Evolutionary conservation across 148 eudicot species (phyloP), one percentile per base, ranked within the genome.

Genomic region (Chenopodium formosanum): DNA sequence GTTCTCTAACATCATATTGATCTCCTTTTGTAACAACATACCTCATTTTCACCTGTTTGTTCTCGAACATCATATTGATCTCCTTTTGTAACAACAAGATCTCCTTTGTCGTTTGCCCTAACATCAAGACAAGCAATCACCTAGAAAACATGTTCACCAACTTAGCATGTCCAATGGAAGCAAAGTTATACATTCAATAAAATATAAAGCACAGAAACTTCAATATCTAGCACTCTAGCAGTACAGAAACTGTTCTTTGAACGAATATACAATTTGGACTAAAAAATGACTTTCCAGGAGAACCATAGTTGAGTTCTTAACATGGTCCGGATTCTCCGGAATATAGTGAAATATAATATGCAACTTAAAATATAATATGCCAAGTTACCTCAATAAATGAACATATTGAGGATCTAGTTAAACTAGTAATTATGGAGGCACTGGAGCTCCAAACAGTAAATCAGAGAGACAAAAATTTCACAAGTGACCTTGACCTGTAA

Each of bases 81-180:
- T 83, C 99, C 99, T 90, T 97, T 94, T 53, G 99, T 97, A 66
- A 97, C 99, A 81, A 97, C 98, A 86, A 97, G 97, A 84, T 97
- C 99, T 75, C 98, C 99, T 4, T 90, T 82, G 84, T 97, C 98
- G 86, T 97, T 97, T 75, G 93, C 79, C 90, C 99, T 92, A 82
- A 94, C 99, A 88, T 97, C 99, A 86, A 92, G 98, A 85, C 99
- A 97, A 79, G 99, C 98, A 90, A 97, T 97, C 67, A 97, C 99
- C 99, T 94, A 84, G 37, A 73, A 11, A 19, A 25, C 31, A 63
- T 37, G 70, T 23, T 44, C 65, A 48, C 31, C 34, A 62, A 69
- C 4, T 47, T 7, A 37, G 71, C 69, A 32, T 9, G 31, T 77
- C 56, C 74, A 67, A 67, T 12, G 29, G 32, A 77, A 77, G 53